Conservation (phyloP, 208 protist genomes). For the Trypanosoma cruzi region DNA sequence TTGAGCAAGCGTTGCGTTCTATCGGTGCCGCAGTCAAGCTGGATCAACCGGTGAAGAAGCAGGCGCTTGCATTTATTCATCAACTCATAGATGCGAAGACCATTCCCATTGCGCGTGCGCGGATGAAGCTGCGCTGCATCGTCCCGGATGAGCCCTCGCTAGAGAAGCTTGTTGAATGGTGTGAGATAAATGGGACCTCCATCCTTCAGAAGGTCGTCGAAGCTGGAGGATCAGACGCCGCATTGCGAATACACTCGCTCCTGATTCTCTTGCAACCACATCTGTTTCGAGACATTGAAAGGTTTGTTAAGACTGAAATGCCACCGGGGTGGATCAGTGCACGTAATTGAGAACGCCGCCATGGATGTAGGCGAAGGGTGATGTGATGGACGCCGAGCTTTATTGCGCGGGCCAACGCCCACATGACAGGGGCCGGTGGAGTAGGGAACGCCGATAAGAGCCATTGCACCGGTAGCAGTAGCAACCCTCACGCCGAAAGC, state of each 20-base stretch:
- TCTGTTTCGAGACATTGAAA: conserved; percentile 73
- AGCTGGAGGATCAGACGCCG: background rate
- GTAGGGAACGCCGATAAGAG: conserved; percentile 1
- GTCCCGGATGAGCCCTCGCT: conserved; percentile 43
- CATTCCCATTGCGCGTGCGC: conserved; percentile 94
- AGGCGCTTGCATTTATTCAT: conserved; percentile 94
- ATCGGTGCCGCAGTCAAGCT: conserved; percentile 93
- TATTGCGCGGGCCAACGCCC: conserved; percentile 22
- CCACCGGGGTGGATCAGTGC: conserved; percentile 57
- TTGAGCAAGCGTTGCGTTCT: conserved; percentile 95
- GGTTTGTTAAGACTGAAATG: conserved; percentile 69
- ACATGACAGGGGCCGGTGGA: background rate
- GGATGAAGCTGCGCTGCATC: conserved; percentile 93
- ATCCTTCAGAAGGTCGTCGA: conserved; percentile 38
- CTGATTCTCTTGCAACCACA: conserved; percentile 71
- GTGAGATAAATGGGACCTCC: conserved; percentile 43
- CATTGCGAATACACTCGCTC: conserved; percentile 30
- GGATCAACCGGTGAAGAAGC: conserved; percentile 92
- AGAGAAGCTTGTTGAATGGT: conserved; percentile 60
- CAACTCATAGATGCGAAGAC: conserved; percentile 78
- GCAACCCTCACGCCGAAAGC: background rate
- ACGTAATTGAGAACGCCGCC: conserved; percentile 82
- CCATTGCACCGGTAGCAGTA: conserved; percentile 13
- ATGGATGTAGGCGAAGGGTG: conserved; percentile 40
- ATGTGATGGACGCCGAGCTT: conserved; percentile 28